Conservation (phyloP, 2,329 filamentous ascomycete species). For the Pseudogymnoascus sp. region DNA sequence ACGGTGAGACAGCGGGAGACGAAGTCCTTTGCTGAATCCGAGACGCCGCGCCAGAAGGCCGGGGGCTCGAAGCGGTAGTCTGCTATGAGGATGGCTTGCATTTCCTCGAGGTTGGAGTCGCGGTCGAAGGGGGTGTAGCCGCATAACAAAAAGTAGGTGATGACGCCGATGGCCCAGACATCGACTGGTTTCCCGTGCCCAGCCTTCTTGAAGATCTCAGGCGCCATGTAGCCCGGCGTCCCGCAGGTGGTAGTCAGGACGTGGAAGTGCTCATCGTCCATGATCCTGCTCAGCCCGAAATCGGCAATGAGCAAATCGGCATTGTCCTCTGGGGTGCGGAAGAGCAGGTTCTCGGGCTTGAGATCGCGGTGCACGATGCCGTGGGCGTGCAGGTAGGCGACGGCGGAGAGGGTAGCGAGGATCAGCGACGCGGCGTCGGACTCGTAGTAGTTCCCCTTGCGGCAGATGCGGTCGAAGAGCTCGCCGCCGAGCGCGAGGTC, state of each 20-base stretch:
- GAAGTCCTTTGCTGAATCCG: constrained; percentile 77
- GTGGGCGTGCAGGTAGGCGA: constrained; percentile 96
- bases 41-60: constrained; percentile 96
- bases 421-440: constrained; percentile 93
- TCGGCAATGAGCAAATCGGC: constrained; percentile 95
- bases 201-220: constrained; percentile 98
- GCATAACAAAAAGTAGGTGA: constrained; percentile 96
- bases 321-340: constrained; percentile 95
- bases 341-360: constrained; percentile 94
- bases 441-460: constrained; percentile 97
- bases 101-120: constrained; percentile 95
- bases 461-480: constrained; percentile 95
- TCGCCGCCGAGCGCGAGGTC: constrained; percentile 94
- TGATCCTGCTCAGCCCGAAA: constrained; percentile 90
- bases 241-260: constrained; percentile 96
- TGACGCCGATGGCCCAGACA: constrained; percentile 96
- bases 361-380: constrained; percentile 97
- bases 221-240: constrained; percentile 97
- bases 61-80: constrained; percentile 92
- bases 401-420: constrained; percentile 88
- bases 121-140: constrained; percentile 98
- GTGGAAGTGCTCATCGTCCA: constrained; percentile 98
- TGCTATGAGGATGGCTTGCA: constrained; percentile 95
- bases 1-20: constrained; percentile 87
- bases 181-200: constrained; percentile 97